Conservation (phyloP, 208 protist genomes). For the Vickermania ingenoplastis region DNA sequence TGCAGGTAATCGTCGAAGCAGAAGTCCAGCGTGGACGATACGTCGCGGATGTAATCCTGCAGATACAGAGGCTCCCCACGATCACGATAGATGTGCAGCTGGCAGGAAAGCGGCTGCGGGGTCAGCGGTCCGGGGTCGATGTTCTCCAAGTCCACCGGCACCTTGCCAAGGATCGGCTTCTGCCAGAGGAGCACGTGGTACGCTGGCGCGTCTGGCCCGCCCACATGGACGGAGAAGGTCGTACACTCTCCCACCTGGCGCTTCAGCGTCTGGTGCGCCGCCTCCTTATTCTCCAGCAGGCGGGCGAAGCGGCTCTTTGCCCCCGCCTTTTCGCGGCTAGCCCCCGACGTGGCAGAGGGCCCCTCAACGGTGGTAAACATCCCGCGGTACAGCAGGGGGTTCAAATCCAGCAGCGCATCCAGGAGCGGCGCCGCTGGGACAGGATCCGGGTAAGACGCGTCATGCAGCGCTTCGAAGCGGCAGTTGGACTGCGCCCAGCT, state of each 20-base stretch:
- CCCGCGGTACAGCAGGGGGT: neutral
- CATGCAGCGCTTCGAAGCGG: neutral
- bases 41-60: slow-evolving; percentile 28
- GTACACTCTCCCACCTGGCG: slow-evolving; percentile 28
- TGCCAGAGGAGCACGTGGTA: slow-evolving; percentile 48
- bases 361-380: no score
- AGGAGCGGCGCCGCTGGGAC: neutral
- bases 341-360: no score
- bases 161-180: slow-evolving; percentile 26
- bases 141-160: slow-evolving; percentile 7
- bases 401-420: neutral
- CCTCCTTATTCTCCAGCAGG: slow-evolving; percentile 26
- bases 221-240: slow-evolving; percentile 27
- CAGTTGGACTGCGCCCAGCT: neutral
- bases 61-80: slow-evolving; percentile 54
- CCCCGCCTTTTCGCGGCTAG: neutral
- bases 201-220: neutral
- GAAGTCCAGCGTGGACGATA: slow-evolving; percentile 26
- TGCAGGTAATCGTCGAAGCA: slow-evolving; percentile 55
- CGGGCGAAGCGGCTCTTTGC: slow-evolving; percentile 12
- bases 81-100: slow-evolving; percentile 61
- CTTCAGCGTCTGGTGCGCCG: slow-evolving; percentile 27
- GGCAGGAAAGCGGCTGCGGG: slow-evolving; percentile 41
- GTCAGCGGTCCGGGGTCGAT: slow-evolving; percentile 16
- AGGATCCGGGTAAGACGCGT: neutral